phyloP scores from a whole-genome alignment of 2,329 filamentous ascomycete species.

The Paecilomyces niveus region DNA sequence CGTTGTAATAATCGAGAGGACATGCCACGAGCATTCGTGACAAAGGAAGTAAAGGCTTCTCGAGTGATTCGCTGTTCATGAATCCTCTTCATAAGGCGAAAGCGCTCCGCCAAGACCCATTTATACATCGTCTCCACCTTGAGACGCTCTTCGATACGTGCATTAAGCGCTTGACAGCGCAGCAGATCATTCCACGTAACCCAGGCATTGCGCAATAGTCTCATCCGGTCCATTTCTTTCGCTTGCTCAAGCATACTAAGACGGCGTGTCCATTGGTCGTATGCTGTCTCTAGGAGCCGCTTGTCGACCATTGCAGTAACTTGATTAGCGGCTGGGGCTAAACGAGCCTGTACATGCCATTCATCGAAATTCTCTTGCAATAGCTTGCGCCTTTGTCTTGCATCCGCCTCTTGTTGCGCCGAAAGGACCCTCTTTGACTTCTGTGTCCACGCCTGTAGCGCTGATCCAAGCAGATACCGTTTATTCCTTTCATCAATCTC shows the following conservation, averaged over 20 bases:
- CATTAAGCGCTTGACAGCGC: conserved; percentile 45
- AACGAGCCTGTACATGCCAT: conserved; percentile 35
- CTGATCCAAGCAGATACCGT: conserved; percentile 17
- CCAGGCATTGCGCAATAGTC: conserved; percentile 51
- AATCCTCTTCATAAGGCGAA: conserved; percentile 31
- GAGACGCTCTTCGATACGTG: conserved; percentile 50
- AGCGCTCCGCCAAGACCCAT: conserved; percentile 51
- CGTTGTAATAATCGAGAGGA: conserved; percentile 30
- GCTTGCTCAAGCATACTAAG: conserved; percentile 42
- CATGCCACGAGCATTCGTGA: conserved; percentile 29
- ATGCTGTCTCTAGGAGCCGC: conserved; percentile 39
- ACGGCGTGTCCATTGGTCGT: conserved; percentile 45
- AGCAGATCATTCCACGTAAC: conserved; percentile 57
- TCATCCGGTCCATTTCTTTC: conserved; percentile 42
- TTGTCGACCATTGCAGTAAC: conserved; percentile 39
- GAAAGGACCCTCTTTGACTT: conserved; percentile 20
- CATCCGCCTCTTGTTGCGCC: conserved; percentile 23
- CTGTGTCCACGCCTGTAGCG: conserved; percentile 28
- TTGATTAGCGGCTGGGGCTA: conserved; percentile 35
- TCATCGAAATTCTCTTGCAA: conserved; percentile 32
- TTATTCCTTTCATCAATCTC: conserved; percentile 29
- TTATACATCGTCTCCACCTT: conserved; percentile 52
- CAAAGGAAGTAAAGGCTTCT: conserved; percentile 32
- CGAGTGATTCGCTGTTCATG: conserved; percentile 33
- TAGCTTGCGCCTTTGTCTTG: conserved; percentile 23